These are phyloP conservation scores for Eleusine indica DNA, from an alignment of 176 grass and related monocot genomes.

Conservation along the genomic window DNA sequence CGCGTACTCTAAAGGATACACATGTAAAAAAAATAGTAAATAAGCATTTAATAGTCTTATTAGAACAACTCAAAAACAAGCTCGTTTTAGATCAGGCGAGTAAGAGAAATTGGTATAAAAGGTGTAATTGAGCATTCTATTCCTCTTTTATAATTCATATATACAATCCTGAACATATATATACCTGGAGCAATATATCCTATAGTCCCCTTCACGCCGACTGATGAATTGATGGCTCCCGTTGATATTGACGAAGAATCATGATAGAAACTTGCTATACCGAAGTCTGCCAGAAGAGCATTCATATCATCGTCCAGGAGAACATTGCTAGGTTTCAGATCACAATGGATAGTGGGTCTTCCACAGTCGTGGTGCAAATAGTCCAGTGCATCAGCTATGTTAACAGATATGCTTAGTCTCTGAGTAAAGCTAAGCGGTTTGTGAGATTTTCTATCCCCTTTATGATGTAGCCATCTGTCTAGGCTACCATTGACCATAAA, in stretches of 20 bases:
- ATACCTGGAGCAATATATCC: conserved; percentile 69
- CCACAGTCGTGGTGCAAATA: conserved; percentile 48
- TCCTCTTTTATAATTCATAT: too few relatives aligned
- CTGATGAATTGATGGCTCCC: background rate
- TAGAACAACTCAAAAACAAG: too few relatives aligned
- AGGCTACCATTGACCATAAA: conserved; percentile 62
- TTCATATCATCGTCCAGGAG: conserved; percentile 47
- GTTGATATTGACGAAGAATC: background rate
- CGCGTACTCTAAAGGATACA: background rate
- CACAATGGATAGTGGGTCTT: conserved; percentile 40
- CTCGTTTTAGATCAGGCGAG: too few relatives aligned
- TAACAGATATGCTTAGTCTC: conserved; percentile 34
- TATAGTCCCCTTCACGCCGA: conserved; percentile 44
- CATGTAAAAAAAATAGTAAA: too few relatives aligned
- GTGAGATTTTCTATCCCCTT: background rate
- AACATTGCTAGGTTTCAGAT: too few relatives aligned
- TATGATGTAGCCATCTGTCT: conserved; percentile 52
- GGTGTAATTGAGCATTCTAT: too few relatives aligned
- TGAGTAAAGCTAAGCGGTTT: conserved; percentile 39
- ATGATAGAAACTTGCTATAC: conserved; percentile 29
- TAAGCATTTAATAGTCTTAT: too few relatives aligned
- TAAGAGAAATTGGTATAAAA: too few relatives aligned
- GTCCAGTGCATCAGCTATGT: conserved; percentile 46
- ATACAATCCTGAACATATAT: too few relatives aligned
- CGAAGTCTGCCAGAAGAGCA: conserved; percentile 58